phyloP scores from a whole-genome alignment of 2,329 filamentous ascomycete genomes.

The Cladophialophora psammophila region DNA sequence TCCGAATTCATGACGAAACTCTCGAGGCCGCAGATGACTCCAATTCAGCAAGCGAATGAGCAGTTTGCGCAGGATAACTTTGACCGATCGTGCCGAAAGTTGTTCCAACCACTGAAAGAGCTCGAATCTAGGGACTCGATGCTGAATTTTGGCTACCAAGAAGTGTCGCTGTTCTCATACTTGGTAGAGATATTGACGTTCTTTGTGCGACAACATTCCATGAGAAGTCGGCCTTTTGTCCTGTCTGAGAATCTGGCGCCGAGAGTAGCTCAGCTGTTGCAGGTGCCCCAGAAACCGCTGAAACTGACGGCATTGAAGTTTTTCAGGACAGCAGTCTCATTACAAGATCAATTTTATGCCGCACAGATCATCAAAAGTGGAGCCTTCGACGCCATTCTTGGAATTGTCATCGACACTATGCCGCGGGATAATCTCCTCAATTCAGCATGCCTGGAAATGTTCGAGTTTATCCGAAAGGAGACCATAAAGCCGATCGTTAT shows the following conservation, averaged over 20 bases:
- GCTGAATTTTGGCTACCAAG: constrained; percentile 76
- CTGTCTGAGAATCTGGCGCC: constrained; percentile 78
- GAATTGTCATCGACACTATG: constrained; percentile 84
- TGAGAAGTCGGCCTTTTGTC: constrained; percentile 87
- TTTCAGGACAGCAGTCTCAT: constrained; percentile 82
- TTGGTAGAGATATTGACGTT: constrained; percentile 93
- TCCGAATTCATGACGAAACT: constrained; percentile 73
- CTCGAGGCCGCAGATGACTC: constrained; percentile 65
- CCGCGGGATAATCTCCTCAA: constrained; percentile 92
- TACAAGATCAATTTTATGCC: constrained; percentile 91
- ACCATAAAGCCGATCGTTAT: constrained; percentile 80
- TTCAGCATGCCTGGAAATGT: constrained; percentile 91
- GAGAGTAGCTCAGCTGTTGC: constrained; percentile 81
- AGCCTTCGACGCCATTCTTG: constrained; percentile 82
- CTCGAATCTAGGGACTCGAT: constrained; percentile 67
- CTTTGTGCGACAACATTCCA: constrained; percentile 87
- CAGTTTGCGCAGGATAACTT: constrained; percentile 89
- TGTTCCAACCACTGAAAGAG: constrained; percentile 86
- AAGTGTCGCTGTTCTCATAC: constrained; percentile 89
- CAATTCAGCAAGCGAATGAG: constrained; percentile 70
- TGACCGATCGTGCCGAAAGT: constrained; percentile 79
- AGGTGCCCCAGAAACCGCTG: constrained; percentile 86
- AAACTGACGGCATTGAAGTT: constrained; percentile 92
- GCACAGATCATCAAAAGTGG: constrained; percentile 77
- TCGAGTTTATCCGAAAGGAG: constrained; percentile 86